Base-by-base conservation (phyloP, 2,329 filamentous ascomycete species). In the Stenocarpella maydis region DNA sequence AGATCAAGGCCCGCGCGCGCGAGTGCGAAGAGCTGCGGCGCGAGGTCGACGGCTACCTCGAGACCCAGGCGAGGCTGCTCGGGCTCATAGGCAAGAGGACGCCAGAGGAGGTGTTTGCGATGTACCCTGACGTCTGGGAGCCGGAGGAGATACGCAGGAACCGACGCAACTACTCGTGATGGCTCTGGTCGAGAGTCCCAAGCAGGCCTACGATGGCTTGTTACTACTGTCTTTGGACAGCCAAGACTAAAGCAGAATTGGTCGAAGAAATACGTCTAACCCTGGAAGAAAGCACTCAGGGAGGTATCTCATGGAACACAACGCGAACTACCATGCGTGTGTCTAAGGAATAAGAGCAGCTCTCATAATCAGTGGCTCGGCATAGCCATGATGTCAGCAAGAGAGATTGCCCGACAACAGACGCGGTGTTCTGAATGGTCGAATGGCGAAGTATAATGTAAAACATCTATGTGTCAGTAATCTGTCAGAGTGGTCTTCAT, bases 91-190 rank as follows among this genome's bases (percentile, higher is more conserved):
- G 68, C 34, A 70, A 68, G 64, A 15, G 67, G 1, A 68, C 43
- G 19, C 49, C 70, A 3, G 50, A 65, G 31, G 68, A 71, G 41
- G 70, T 71, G 28, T 71, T 71, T 31, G 53, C 64, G 12, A 69
- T 67, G 68, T 70, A 52, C 14, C 68, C 65, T 4, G 24, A 68
- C 28, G 31, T 71, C 17, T 70, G 67, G 69, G 50, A 67, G 34
- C 37, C 54, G 6, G 41, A 67, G 43, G 67, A 67, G 63, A 28
- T 52, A n/a, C 61, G 67, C 34, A 71, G 63, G 61, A 71, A 71
- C 14, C 61, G 61, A 8, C 55, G 69, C 12, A 71, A 69, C 50
- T 68, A 53, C 58, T 71, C 69, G 4, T 71, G 66, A 69, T 41
- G 31, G 19, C 28, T 45, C 12, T 31, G 17, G 19, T 43, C 15